Conservation (phyloP, 2,329 filamentous ascomycete species). For the Botryotinia calthae region DNA sequence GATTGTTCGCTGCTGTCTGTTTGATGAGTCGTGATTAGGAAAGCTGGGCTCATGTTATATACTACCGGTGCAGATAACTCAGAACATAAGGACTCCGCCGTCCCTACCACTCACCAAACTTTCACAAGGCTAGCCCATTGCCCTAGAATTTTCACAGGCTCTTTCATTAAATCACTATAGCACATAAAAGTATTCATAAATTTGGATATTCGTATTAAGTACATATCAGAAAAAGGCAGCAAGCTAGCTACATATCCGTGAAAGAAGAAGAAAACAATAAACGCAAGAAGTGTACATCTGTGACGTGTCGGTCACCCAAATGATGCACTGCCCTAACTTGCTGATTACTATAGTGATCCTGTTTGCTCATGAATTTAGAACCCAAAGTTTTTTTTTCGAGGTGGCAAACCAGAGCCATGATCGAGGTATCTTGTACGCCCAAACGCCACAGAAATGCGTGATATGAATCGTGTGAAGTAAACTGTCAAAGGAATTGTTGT, state of each 20-base stretch:
- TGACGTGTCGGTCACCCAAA: not conserved
- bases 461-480: constrained; percentile 1
- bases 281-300: not conserved
- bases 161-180: not conserved
- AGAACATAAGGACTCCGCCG: too few species aligned
- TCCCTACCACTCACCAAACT: not conserved
- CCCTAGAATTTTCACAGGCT: not conserved
- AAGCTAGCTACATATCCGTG: constrained; percentile 5
- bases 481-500: not conserved
- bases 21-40: not conserved
- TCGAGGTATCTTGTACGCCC: constrained; percentile 18
- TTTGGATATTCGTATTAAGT: not conserved
- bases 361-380: constrained; percentile 15
- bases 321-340: not conserved
- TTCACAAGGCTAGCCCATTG: not conserved
- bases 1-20: too few species aligned
- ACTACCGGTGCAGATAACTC: not conserved
- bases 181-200: not conserved
- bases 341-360: constrained; percentile 15
- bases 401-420: constrained; percentile 8
- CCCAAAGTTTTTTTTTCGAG: not conserved
- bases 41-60: not conserved
- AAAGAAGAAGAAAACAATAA: not conserved
- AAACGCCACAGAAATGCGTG: constrained; percentile 20
- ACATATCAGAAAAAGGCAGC: not conserved